Base-by-base conservation (phyloP, 2,329 filamentous ascomycete genomes). In the Endoconidiophora laricicola region DNA sequence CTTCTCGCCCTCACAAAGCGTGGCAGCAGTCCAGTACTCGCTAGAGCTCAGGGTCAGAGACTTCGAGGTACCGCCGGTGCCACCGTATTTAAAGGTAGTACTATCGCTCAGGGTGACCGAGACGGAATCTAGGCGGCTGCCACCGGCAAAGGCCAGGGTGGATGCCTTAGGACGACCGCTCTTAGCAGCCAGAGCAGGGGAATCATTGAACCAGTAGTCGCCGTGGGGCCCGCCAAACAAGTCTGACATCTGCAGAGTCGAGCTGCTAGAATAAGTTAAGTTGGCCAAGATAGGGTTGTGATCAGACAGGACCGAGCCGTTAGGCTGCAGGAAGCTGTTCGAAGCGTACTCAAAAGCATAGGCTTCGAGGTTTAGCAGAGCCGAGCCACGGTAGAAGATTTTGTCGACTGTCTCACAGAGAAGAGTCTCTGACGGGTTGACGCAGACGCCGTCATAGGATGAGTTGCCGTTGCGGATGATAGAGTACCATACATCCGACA, bases 371-470 rank as follows among this genome's bases (percentile, higher is more conserved):
- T 57, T 59, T 3, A 77, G 55, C 3, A 70, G 56, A n/a, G 66
- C 57, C 16, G 67, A 69, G 29, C 68, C 67, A 37, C 76, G 71
- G 63, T 76, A 81, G 56, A 80, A 72, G 44, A 80, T 65, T 63
- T 83, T 83, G 62, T 83, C 79, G 37, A 83, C 76, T 2, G 72
- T 76, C 63, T 83, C 79, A 61, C 79, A 83, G 3, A 61, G 60
- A 57, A 68, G 68, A 44, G 62, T 68, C 0, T 65, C 65, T 26
- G 69, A 69, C 0, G 79, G 79, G 56, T 79, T 80, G n/a, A 62
- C 61, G 61, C 79, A 83, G 14, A 74, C 50, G 18, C 61, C 54
- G 56, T 72, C 65, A 26, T 57, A 56, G 10, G 63, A 60, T 0
- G 76, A 74, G 7, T 65, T 61, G 9, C 73, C 73, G 22, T 59